A percentile compares a stretch with the other conserved stretches of the same genome.
These are phyloP conservation scores for Penicillium sp. DNA, from an alignment of 2,329 filamentous ascomycete genomes.

Conservation along the genomic window DNA sequence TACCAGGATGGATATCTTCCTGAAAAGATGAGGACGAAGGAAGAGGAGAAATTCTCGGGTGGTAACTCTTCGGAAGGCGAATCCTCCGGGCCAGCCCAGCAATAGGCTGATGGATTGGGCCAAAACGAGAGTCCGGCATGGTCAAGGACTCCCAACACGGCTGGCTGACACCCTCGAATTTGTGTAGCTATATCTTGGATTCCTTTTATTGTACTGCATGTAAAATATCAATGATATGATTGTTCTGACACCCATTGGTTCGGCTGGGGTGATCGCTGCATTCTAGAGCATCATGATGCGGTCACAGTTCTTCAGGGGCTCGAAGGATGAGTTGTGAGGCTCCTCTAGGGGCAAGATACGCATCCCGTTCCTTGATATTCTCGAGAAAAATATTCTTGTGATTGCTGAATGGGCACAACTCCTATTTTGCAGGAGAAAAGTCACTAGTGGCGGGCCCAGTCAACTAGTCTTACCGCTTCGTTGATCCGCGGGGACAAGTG, in stretches of 20 bases:
- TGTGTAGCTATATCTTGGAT: slow-evolving; percentile 13
- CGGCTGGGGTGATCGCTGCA: too few species aligned
- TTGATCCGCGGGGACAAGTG: slow-evolving; percentile 25
- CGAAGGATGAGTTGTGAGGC: too few species aligned
- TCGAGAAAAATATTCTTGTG: too few species aligned
- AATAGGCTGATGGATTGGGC: too few species aligned
- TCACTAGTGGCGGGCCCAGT: slow-evolving; percentile 26
- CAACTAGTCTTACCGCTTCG: slow-evolving; percentile 26
- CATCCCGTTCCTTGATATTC: too few species aligned
- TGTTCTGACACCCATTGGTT: slow-evolving; percentile 1
- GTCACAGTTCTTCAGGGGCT: not conserved
- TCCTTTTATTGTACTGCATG: slow-evolving; percentile 7
- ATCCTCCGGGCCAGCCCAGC: slow-evolving; percentile 4
- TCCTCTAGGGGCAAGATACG: too few species aligned
- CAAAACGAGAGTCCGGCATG: not conserved
- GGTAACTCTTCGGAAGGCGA: slow-evolving; percentile 6
- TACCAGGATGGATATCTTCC: slow-evolving; percentile 36
- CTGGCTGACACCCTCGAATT: not conserved
- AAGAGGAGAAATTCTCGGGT: slow-evolving; percentile 4
- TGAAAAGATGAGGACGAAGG: slow-evolving; percentile 25
- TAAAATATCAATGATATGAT: slow-evolving; percentile 14
- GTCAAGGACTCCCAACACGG: not conserved
- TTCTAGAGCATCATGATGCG: too few species aligned
- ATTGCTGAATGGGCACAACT: too few species aligned
- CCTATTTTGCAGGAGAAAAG: slow-evolving; percentile 5